Conservation (phyloP, 1,284 basidiomycete genomes). For the Takashimella tepidaria region DNA sequence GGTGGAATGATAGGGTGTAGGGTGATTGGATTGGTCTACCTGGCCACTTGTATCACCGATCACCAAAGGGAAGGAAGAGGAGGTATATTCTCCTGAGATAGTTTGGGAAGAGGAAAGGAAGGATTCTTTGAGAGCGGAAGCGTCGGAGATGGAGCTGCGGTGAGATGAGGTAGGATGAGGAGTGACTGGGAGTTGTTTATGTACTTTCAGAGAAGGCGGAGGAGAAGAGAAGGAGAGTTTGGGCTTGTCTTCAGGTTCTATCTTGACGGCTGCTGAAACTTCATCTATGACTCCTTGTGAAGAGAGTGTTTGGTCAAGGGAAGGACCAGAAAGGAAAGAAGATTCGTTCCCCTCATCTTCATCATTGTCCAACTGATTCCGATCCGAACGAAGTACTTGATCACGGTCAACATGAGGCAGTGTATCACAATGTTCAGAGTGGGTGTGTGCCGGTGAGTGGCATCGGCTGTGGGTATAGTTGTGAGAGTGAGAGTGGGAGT, state of each 20-base stretch:
- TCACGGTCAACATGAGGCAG: not conserved
- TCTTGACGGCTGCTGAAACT: too few species aligned
- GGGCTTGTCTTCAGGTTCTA: not conserved
- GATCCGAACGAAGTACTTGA: not conserved
- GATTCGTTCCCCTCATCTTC: not conserved
- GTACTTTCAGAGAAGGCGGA: conserved; percentile 3
- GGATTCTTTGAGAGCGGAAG: not conserved
- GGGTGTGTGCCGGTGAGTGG: too few species aligned
- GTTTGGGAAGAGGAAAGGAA: not conserved
- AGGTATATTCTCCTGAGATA: not conserved
- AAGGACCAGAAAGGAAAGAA: too few species aligned
- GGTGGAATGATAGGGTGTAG: conserved; percentile 10
- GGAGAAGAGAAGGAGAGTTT: conserved; percentile 1
- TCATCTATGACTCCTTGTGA: too few species aligned
- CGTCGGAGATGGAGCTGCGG: not conserved
- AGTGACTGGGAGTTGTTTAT: not conserved
- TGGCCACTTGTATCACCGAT: not conserved
- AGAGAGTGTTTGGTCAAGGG: too few species aligned
- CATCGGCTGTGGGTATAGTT: too few species aligned
- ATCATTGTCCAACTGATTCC: too few species aligned
- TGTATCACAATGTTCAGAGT: not conserved
- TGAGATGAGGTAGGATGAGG: not conserved
- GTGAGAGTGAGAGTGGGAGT: too few species aligned
- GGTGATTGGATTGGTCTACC: not conserved
- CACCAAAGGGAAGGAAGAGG: not conserved